A percentile compares a stretch with the other conserved stretches of the same genome.
phyloP scores from a whole-genome alignment of 2,329 filamentous ascomycete genomes.

The Dactylella cylindrospora region DNA sequence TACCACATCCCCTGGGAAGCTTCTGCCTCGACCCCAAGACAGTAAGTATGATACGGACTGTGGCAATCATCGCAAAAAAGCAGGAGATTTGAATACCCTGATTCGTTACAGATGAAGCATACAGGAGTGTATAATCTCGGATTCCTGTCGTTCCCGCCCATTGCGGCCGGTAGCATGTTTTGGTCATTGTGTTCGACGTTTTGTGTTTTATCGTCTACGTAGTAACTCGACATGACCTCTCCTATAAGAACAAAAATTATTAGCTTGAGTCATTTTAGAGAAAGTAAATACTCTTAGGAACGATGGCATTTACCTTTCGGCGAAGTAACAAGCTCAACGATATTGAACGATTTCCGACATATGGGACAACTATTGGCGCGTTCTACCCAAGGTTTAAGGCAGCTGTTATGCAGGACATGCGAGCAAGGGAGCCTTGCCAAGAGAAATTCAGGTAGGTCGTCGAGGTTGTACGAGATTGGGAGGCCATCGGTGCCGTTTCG shows the following conservation, averaged over 20 bases:
- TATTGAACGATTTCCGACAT: conserved; percentile 87
- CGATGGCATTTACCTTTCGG: conserved; percentile 29
- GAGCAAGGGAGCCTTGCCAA: conserved; percentile 63
- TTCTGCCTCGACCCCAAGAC: conserved; percentile 71
- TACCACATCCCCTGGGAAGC: conserved; percentile 83
- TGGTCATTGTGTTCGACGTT: conserved; percentile 84
- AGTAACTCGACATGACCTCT: conserved; percentile 59
- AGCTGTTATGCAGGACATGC: conserved; percentile 89
- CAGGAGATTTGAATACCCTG: conserved; percentile 79
- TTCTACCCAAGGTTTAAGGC: conserved; percentile 90
- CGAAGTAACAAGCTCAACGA: conserved; percentile 71
- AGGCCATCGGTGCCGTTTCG: conserved; percentile 56
- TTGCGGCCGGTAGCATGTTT: conserved; percentile 68
- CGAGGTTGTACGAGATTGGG: conserved; percentile 53
- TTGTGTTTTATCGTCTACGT: conserved; percentile 81
- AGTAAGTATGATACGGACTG: conserved; percentile 86
- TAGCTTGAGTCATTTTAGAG: neutral
- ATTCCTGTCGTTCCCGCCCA: conserved; percentile 62
- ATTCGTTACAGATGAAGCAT: conserved; percentile 79
- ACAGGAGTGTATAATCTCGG: conserved; percentile 63
- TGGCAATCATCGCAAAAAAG: conserved; percentile 91
- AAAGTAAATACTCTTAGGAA: conserved; percentile 2
- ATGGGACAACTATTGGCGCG: conserved; percentile 98
- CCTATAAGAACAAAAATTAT: conserved; percentile 12
- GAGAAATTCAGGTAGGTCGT: conserved; percentile 47